Conservation (phyloP, 192 early-diverging fungal genomes). For the Rhizophagus prolifer region DNA sequence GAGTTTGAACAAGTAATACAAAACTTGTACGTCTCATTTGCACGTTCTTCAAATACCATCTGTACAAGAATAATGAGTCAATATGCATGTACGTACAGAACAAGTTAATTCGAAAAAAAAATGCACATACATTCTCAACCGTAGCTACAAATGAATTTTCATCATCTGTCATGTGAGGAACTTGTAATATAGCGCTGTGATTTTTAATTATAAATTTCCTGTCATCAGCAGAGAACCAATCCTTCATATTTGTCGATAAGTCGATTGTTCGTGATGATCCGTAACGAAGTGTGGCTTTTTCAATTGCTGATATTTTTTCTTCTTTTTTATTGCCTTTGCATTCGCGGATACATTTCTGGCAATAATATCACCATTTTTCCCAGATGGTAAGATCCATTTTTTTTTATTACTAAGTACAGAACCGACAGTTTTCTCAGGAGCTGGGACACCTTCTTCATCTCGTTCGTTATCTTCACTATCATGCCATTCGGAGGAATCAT, state of each 20-base stretch:
- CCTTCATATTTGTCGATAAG: slow-evolving; percentile 25
- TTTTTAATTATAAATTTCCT: slow-evolving; percentile 28
- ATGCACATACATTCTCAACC: background rate
- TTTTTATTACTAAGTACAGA: too few relatives aligned
- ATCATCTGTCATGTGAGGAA: slow-evolving; percentile 6
- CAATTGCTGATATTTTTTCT: slow-evolving; percentile 10
- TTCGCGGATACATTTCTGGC: slow-evolving; percentile 14
- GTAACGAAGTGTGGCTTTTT: slow-evolving; percentile 28
- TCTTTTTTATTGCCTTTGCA: slow-evolving; percentile 25
- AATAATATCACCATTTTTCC: background rate
- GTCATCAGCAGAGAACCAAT: slow-evolving; percentile 25
- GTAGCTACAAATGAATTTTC: slow-evolving; percentile 20
- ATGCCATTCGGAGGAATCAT: too few relatives aligned
- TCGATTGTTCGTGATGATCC: slow-evolving; percentile 29
- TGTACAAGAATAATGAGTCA: slow-evolving; percentile 26
- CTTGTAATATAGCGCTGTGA: slow-evolving; percentile 19
- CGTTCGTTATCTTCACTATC: too few relatives aligned
- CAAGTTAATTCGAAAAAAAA: slow-evolving; percentile 24
- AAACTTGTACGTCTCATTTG: slow-evolving; percentile 19
- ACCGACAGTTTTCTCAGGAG: too few relatives aligned
- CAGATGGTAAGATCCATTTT: too few relatives aligned
- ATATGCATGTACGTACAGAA: background rate
- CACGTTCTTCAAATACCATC: slow-evolving; percentile 15
- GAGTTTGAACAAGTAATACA: background rate
- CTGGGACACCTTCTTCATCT: too few relatives aligned